Conservation (phyloP, 495 filamentous ascomycete genomes). For the Talaromyces adpressus region DNA sequence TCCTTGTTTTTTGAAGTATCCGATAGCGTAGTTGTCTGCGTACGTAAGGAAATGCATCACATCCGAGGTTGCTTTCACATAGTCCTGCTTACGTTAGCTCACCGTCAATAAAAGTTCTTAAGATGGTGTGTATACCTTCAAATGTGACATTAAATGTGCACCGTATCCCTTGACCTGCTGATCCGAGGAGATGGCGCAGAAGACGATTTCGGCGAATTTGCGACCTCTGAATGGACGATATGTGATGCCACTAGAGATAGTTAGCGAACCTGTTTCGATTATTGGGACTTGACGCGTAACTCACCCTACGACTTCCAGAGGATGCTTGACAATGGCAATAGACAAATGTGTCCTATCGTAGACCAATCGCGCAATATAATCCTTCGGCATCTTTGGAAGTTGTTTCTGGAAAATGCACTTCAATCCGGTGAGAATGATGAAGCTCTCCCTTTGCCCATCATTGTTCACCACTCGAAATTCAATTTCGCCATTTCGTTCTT, state of each 20-base stretch:
- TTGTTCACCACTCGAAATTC: conserved; percentile 98
- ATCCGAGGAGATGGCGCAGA: conserved; percentile 95
- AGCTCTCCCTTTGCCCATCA: conserved; percentile 77
- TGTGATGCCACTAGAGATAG: conserved; percentile 67
- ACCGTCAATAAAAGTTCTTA: not conserved
- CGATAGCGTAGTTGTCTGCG: conserved; percentile 97
- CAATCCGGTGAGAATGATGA: conserved; percentile 89
- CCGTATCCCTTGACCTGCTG: conserved; percentile 99
- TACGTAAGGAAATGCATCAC: conserved; percentile 99
- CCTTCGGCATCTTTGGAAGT: conserved; percentile 97
- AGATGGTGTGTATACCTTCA: conserved; percentile 55
- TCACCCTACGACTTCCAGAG: conserved; percentile 81
- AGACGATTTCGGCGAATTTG: conserved; percentile 96
- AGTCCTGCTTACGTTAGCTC: conserved; percentile 50
- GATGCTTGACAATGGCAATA: conserved; percentile 96
- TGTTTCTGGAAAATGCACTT: conserved; percentile 99
- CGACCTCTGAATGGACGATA: conserved; percentile 92
- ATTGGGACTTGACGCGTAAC: conserved; percentile 4
- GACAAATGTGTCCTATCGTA: conserved; percentile 95
- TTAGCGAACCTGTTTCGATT: conserved; percentile 12
- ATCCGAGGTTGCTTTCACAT: conserved; percentile 91
- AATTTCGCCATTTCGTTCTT: conserved; percentile 92
- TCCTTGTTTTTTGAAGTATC: conserved; percentile 98
- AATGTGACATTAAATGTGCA: conserved; percentile 93
- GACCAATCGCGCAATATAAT: conserved; percentile 94